These are phyloP conservation scores for Pichia thaimueangensis DNA, from an alignment of 805 yeast genomes.

Conservation along the genomic window DNA sequence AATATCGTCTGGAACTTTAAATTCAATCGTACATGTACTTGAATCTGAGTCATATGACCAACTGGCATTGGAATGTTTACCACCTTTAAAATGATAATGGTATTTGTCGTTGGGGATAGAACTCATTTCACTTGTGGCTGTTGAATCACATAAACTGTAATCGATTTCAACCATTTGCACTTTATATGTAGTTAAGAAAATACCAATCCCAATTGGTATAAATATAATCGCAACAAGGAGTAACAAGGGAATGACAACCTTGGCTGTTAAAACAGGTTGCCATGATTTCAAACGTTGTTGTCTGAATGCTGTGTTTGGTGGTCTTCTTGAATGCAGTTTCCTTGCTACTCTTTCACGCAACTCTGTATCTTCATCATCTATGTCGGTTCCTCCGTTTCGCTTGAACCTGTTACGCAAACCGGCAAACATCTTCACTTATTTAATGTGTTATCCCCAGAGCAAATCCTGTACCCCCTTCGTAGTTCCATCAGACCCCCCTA, in stretches of 20 bases:
- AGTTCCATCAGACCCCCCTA: too few species aligned
- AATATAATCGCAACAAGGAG: constrained; percentile 69
- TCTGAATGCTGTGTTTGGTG: constrained; percentile 73
- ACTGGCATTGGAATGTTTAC: constrained; percentile 30
- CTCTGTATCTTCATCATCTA: constrained; percentile 23
- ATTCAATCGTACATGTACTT: constrained; percentile 58
- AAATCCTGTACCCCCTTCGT: too few species aligned
- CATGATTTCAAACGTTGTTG: constrained; percentile 61
- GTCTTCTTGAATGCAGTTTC: constrained; percentile 40
- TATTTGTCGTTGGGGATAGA: constrained; percentile 56
- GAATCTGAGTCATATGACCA: constrained; percentile 53
- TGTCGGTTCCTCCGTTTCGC: constrained; percentile 10
- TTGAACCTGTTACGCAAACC: constrained; percentile 24
- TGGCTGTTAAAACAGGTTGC: constrained; percentile 88
- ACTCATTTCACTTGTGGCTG: constrained; percentile 34
- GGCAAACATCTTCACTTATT: constrained; percentile 21
- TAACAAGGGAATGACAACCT: constrained; percentile 80
- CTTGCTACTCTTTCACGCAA: constrained; percentile 20
- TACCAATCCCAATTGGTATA: constrained; percentile 86
- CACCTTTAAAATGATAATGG: constrained; percentile 52
- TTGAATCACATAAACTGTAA: constrained; percentile 60
- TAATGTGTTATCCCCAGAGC: too few species aligned
- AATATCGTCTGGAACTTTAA: constrained; percentile 65
- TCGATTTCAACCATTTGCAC: constrained; percentile 72
- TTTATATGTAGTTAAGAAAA: constrained; percentile 67